These are phyloP conservation scores for Sclerotinia nivalis DNA, from an alignment of 2,329 filamentous ascomycete species.

Conservation along the genomic window DNA sequence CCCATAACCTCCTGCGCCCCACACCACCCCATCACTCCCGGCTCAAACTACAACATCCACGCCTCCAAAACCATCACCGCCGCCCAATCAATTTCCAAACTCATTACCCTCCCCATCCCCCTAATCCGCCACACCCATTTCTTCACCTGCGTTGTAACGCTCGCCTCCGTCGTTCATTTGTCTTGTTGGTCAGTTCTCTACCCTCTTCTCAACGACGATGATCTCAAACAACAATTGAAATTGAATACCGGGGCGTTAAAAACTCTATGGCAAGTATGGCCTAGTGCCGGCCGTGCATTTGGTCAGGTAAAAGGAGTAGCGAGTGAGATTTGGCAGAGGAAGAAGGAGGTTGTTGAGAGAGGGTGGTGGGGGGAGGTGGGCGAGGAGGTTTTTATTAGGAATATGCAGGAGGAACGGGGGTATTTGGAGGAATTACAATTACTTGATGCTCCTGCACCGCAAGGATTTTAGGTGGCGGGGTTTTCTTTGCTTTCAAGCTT, in stretches of 20 bases:
- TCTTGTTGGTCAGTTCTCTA: conserved; percentile 65
- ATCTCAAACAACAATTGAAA: conserved; percentile 71
- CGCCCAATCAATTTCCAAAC: conserved; percentile 72
- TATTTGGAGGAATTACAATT: conserved; percentile 40
- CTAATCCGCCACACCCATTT: conserved; percentile 77
- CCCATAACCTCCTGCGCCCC: conserved; percentile 66
- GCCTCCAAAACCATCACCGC: conserved; percentile 79
- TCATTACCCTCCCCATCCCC: conserved; percentile 72
- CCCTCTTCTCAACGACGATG: conserved; percentile 54
- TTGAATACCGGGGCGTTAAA: conserved; percentile 59
- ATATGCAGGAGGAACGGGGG: conserved; percentile 39
- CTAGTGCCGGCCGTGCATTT: conserved; percentile 59
- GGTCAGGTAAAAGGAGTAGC: conserved; percentile 76
- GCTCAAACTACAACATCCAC: conserved; percentile 49
- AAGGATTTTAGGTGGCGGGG: background rate
- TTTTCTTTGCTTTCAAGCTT: background rate
- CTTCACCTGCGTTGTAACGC: conserved; percentile 77
- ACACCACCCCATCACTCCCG: conserved; percentile 44
- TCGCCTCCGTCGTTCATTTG: conserved; percentile 79
- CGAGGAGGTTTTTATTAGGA: conserved; percentile 39
- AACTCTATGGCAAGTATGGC: conserved; percentile 38
- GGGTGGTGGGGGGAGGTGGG: conserved; percentile 37
- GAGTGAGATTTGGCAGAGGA: conserved; percentile 61
- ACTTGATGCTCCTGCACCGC: conserved; percentile 24
- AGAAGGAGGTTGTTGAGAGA: conserved; percentile 38